Evolutionary conservation across 352 stramenopile genomes (phyloP).

Genomic region (Albugo laibachii): DNA sequence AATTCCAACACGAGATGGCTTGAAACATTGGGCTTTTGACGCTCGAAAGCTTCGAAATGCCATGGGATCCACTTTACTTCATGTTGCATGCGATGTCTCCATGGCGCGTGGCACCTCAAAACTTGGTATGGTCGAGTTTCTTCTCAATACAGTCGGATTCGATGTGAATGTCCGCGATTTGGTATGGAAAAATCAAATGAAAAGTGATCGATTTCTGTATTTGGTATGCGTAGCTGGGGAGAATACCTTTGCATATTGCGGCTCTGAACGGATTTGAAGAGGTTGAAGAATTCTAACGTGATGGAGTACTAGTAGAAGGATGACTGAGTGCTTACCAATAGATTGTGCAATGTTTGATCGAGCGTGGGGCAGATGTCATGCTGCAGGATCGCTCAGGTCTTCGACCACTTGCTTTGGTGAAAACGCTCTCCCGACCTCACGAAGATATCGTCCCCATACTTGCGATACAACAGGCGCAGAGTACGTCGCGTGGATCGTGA

Average conservation of each 20-base stretch:
- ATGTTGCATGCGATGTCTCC: slow-evolving; percentile 41
- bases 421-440: slow-evolving; percentile 34
- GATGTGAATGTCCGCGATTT: slow-evolving; percentile 45
- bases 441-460: slow-evolving; percentile 46
- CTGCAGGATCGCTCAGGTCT: slow-evolving; percentile 33
- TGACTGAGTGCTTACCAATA: slow-evolving; percentile 2
- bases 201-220: slow-evolving; percentile 1
- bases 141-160: slow-evolving; percentile 47
- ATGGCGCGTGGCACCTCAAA: slow-evolving; percentile 47
- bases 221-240: slow-evolving; percentile 24
- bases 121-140: slow-evolving; percentile 38
- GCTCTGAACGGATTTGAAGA: slow-evolving; percentile 41
- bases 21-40: slow-evolving; percentile 55
- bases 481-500: background rate
- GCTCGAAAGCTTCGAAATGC: slow-evolving; percentile 40
- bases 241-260: slow-evolving; percentile 47
- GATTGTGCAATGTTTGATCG: slow-evolving; percentile 31
- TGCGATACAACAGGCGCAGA: slow-evolving; percentile 1
- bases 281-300: slow-evolving; percentile 6
- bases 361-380: slow-evolving; percentile 22
- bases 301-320: background rate
- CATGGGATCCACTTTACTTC: slow-evolving; percentile 30
- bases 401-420: slow-evolving; percentile 39
- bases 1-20: slow-evolving; percentile 51
- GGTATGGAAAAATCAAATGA: slow-evolving; percentile 10